phyloP scores from a whole-genome alignment of 495 filamentous ascomycete genomes.

The Penicillium angulare region DNA sequence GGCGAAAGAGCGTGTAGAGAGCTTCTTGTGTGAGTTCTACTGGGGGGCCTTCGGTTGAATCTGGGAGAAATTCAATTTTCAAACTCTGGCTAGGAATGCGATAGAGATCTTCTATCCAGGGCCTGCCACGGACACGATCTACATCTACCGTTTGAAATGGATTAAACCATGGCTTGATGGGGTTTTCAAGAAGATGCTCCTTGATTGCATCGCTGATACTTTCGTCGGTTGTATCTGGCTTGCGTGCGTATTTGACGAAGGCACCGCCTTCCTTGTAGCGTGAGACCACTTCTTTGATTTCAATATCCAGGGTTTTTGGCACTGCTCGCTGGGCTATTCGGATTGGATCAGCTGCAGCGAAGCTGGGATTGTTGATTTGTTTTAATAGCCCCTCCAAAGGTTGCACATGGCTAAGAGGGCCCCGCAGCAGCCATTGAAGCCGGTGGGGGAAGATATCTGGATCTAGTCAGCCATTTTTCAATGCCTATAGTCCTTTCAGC shows the following conservation, averaged over 20 bases:
- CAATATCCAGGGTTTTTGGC: conserved; percentile 55
- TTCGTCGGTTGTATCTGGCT: conserved; percentile 44
- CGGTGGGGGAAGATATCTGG: conserved; percentile 87
- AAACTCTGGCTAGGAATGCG: conserved; percentile 73
- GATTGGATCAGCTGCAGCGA: conserved; percentile 61
- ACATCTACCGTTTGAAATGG: conserved; percentile 70
- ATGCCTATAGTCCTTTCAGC: not conserved
- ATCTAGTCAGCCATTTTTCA: conserved; percentile 1
- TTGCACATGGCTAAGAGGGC: conserved; percentile 56
- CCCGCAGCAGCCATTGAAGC: conserved; percentile 62
- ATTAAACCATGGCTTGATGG: conserved; percentile 84
- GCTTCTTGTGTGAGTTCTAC: conserved; percentile 83
- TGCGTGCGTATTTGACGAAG: conserved; percentile 81
- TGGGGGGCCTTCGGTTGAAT: conserved; percentile 59
- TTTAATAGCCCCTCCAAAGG: conserved; percentile 61
- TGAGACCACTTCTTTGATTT: conserved; percentile 75
- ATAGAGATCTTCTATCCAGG: conserved; percentile 92
- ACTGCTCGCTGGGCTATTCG: conserved; percentile 62
- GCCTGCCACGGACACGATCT: conserved; percentile 73
- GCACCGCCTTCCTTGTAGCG: conserved; percentile 89
- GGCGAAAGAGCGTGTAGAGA: conserved; percentile 82
- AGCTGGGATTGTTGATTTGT: conserved; percentile 57
- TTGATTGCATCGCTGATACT: conserved; percentile 59
- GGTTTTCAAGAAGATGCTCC: conserved; percentile 60
- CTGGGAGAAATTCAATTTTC: conserved; percentile 78